Base-by-base conservation (phyloP, 352 stramenopile species). In the Globisporangium alternatum region DNA sequence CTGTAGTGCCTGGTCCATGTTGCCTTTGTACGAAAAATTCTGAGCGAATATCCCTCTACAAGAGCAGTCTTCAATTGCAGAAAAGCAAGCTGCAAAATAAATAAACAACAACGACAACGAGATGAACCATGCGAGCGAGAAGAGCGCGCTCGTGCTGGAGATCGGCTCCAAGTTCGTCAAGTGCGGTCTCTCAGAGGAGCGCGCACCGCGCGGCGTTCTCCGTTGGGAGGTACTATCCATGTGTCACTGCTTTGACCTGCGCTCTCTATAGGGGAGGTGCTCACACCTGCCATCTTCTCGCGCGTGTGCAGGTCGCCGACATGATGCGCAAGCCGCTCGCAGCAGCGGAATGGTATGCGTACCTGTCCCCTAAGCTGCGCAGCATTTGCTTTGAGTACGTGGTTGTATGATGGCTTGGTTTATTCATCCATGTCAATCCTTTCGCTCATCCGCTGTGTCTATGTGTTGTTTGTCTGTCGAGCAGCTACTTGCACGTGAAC, bases 131-230 rank as follows among this genome's bases (percentile, higher is more conserved):
- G 55, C 57, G 45, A 70, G 59, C 56, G 78, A 86, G 61, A 86
- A 84, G 74, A 80, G 64, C 52, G 74, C 82, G 75, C 79, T 96
- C 53, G 85, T 96, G 68, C 67, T 96, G 57, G 87, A 96, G 65
- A 59, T 96, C 33, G 87, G 87, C 45, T 66, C 69, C 19, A 82
- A 81, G 47, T 93, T 81, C 71, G 64, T 88, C 45, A 83, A 86
- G 62, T 84, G 75, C 60, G 87, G 87, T 17, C 63, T 96, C 49
- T 88, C 87, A 9, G 83, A 85, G 49, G 87, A 96, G 72, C 80
- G 84, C 22, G 77, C 80, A 31, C 85, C 87, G 52, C 87, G 85
- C 13, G 84, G 70, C 45, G 72, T 93, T 10, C 53, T 86, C 57
- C 67, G 72, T 22, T 96, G 85, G 81, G 72, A 92, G 71, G 85